Base-by-base conservation (phyloP, 192 early-diverging fungal genomes). In the Mortierella alpina region DNA sequence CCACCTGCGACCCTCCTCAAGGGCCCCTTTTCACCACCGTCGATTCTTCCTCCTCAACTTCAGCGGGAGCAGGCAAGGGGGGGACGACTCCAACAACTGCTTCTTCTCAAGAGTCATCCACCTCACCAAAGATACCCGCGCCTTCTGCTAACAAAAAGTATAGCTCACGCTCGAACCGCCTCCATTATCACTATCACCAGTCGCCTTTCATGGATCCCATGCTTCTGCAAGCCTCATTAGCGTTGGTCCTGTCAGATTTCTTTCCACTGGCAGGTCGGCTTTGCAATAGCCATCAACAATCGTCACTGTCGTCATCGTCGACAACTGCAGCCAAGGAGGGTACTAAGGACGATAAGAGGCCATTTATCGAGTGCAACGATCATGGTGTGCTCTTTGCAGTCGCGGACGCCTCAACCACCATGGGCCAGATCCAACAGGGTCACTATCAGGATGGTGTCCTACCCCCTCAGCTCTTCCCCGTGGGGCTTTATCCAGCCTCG, bases 301-400 rank as follows among this genome's bases (percentile, higher is more conserved):
- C 18, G 39, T 18, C 58, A 58, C 11, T 20, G 7, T 40, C 45
- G 44, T 15, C 45, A 45, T 9, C 56, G 41, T 23, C 66, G 40
- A 6, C 41, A 18, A 0, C 65, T n/a, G 11, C 66, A 39, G 7
- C 6, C 13, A 56, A 46, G 41, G 17, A 56, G 41, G 52, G 13
- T 53, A 66, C n/a, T 11, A 55, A 17, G 41, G 41, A 40, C 20
- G 52, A 39, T 40, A 41, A 5, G 49, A 61, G 59, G 62, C 69
- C 65, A 1, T 80, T 57, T 51, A 80, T 80, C 57, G 77, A 80
- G 44, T 80, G 77, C 53, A 80, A 80, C 44, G 77, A 80, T 56
- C 69, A 60, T 0, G 77, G 77, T 17, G 77, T 80, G 20, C 66
- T 80, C n/a, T 80, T 80, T 63, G 70, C 66, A 22, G 77, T 80